Conservation (phyloP, 345 rosid species). For the Populus euphratica region DNA sequence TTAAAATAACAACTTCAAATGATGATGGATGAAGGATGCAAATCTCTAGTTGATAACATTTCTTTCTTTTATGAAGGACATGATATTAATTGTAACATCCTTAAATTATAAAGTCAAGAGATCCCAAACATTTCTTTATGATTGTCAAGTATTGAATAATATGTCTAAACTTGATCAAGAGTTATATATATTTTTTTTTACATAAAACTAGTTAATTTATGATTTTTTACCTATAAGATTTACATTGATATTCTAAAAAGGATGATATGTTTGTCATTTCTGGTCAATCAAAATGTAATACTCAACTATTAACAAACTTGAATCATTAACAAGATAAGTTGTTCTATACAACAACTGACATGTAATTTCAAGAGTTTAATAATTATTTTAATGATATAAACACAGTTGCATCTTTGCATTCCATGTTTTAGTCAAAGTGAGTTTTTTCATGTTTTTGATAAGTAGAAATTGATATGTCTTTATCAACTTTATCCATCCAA, state of each 20-base stretch:
- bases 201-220: too few species aligned
- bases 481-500: too few species aligned
- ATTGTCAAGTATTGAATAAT: too few species aligned
- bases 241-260: background rate
- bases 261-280: background rate
- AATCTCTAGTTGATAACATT: background rate
- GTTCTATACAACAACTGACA: background rate
- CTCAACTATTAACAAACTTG: background rate
- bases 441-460: conserved; percentile 1
- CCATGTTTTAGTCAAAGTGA: background rate
- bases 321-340: background rate
- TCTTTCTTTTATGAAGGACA: background rate
- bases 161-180: too few species aligned
- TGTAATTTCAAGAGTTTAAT: background rate
- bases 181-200: too few species aligned
- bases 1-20: background rate
- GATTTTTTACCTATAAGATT: too few species aligned
- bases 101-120: background rate
- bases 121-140: too few species aligned
- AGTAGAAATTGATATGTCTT: background rate
- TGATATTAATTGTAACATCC: background rate
- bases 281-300: background rate
- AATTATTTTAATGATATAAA: background rate
- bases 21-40: background rate
- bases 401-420: background rate